Evolutionary conservation across 441 rosid species (phyloP), one percentile per base, ranked within the genome.

Genomic region (Kokia cookei): DNA sequence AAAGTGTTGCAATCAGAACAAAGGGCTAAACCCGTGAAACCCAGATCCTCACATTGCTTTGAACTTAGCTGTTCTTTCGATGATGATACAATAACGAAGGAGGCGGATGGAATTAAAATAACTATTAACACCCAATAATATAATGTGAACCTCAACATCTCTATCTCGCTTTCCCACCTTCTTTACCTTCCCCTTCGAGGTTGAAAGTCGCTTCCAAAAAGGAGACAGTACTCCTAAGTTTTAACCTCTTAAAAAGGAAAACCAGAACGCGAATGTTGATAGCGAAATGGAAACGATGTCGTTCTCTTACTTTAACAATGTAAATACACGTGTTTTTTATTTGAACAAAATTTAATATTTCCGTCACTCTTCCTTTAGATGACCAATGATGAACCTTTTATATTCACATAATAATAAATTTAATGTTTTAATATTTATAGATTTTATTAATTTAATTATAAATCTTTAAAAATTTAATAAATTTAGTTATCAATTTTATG

Each of bases 1-100:
- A 92, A 84, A 29, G 96, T 81, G 76, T 82, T 86, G 79, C 98
- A 92, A 82, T 94, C 97, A 66, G 99, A 94, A 81, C 99, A 94
- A 65, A 93, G 92, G 69, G 99, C 98, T 68, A 91, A 90, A 40
- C 98, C 99, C 0, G 96, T 86, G 59, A 94, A 93, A 15, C 96
- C 97, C 66, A 94, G 93, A 88, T 86, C 78, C 84, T 93, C 96
- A 32, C 94, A 93, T 76, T 90, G 88, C 72, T 86, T 88, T 45
- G 84, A 48, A 78, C 90, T 92, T 58, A 91, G 80, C 76, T 87
- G 86, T 76, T 91, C 95, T 71, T 84, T 84, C 1, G 94, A 82
- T 27, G 79, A 81, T 40, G 78, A 77, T 26, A 60, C 84, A 62
- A 75, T 65, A 27, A 29, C 42, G 29, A 37, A 22, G 80, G 40